phyloP scores from a whole-genome alignment of 2,329 filamentous ascomycete species.

The Juglanconis oblonga region DNA sequence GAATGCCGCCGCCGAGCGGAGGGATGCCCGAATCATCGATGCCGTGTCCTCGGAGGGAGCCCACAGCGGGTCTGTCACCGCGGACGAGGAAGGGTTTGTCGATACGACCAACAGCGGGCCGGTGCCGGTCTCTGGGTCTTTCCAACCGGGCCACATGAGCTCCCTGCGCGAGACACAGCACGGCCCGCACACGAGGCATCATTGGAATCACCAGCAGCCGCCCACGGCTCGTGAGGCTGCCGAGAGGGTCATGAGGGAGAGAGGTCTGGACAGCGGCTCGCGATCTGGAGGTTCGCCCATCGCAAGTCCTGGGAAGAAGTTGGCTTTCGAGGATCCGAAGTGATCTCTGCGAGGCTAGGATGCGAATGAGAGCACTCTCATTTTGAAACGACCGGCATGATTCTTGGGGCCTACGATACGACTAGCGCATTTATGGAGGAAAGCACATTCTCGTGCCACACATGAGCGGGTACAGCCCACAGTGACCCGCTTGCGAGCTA shows the following conservation, averaged over 20 bases:
- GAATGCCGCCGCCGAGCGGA: constrained; percentile 47
- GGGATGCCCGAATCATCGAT: constrained; percentile 65
- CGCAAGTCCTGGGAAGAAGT: constrained; percentile 46
- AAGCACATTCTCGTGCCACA: no score
- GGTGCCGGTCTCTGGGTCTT: constrained; percentile 39
- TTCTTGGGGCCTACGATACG: no score
- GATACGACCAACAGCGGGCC: constrained; percentile 63
- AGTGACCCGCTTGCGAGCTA: no score
- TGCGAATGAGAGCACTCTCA: no score
- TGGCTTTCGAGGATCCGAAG: constrained; percentile 57
- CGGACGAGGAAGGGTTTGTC: constrained; percentile 53
- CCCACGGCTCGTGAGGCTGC: constrained; percentile 49
- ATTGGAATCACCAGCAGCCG: constrained; percentile 29
- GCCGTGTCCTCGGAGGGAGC: constrained; percentile 58
- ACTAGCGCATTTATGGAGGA: no score
- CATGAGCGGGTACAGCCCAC: no score
- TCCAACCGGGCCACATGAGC: constrained; percentile 34
- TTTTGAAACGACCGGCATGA: no score
- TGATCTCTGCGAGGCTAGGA: constrained; percentile 10
- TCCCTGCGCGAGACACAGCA: constrained; percentile 35
- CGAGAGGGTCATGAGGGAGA: constrained; percentile 62
- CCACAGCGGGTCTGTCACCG: constrained; percentile 30
- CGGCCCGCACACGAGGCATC: constrained; percentile 18
- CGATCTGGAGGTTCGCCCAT: constrained; percentile 35
- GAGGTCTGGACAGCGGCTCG: constrained; percentile 49